phyloP scores from a whole-genome alignment of 1,139 yeast species.

The Yamadazyma conglobata region DNA sequence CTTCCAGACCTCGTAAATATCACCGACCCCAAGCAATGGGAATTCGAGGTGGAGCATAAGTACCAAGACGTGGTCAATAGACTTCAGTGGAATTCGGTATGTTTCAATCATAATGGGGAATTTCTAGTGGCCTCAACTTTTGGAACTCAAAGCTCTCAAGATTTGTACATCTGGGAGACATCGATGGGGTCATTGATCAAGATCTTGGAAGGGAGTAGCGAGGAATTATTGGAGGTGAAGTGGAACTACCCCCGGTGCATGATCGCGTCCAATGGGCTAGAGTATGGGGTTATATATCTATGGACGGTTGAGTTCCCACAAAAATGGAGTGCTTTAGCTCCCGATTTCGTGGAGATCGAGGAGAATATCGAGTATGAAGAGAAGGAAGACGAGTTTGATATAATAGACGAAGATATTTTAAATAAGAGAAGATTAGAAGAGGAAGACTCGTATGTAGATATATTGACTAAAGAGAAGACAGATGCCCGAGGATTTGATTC shows the following conservation, averaged over 20 bases:
- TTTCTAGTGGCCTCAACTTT: conserved; percentile 84
- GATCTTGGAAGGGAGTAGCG: conserved; percentile 90
- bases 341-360: conserved; percentile 93
- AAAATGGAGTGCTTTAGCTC: conserved; percentile 96
- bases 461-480: conserved; percentile 53
- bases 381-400: conserved; percentile 89
- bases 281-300: conserved; percentile 74
- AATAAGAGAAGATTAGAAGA: conserved; percentile 60
- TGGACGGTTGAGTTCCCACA: conserved; percentile 88
- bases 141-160: conserved; percentile 77
- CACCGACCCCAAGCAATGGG: conserved; percentile 39
- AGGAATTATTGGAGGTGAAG: conserved; percentile 75
- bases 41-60: conserved; percentile 69
- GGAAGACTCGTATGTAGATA: conserved; percentile 69
- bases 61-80: conserved; percentile 90
- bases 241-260: conserved; percentile 79
- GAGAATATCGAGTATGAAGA: conserved; percentile 88
- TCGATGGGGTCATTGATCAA: conserved; percentile 81
- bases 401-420: conserved; percentile 62
- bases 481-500: conserved; percentile 70
- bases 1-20: conserved; percentile 47
- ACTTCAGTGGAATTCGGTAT: conserved; percentile 83
- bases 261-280: conserved; percentile 86
- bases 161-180: conserved; percentile 91
- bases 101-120: conserved; percentile 76